Percentiles rank a stretch among this genome's conserved stretches.
Conservation (phyloP, 768 basidiomycete species). For the Auricularia cornea region DNA sequence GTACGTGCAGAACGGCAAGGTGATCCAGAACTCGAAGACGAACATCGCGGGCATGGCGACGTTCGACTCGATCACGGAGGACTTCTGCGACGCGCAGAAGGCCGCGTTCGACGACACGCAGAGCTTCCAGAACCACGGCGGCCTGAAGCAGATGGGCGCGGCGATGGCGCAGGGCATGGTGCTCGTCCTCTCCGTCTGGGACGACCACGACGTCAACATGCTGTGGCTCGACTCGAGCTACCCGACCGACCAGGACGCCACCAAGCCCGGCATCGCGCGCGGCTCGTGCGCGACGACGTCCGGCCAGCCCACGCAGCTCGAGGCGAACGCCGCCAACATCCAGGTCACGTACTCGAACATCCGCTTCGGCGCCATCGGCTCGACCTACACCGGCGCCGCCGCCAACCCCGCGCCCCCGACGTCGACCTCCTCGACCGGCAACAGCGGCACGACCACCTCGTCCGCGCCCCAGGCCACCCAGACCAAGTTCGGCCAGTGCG, state of each 20-base stretch:
- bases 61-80: constrained; percentile 40
- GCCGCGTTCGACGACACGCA: constrained; percentile 36
- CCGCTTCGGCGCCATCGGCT: constrained; percentile 41
- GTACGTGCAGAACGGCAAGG: constrained; percentile 13
- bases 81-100: constrained; percentile 40
- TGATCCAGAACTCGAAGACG: constrained; percentile 12
- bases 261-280: constrained; percentile 35
- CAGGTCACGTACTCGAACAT: constrained; percentile 49
- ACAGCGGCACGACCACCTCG: neutral
- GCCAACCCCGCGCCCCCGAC: constrained; percentile 2
- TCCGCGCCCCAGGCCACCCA: constrained; percentile 8
- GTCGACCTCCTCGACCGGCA: constrained; percentile 2
- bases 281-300: constrained; percentile 42
- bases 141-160: constrained; percentile 27
- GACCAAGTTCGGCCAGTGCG: constrained; percentile 15
- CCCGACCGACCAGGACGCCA: constrained; percentile 28
- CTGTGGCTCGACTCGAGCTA: constrained; percentile 49
- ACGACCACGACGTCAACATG: constrained; percentile 48
- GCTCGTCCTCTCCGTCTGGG: constrained; percentile 44
- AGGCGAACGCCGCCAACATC: constrained; percentile 29
- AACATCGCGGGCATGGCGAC: constrained; percentile 25
- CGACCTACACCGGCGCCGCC: constrained; percentile 26
- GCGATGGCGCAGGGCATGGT: constrained; percentile 38
- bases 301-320: constrained; percentile 38
- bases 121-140: constrained; percentile 34